phyloP scores from a whole-genome alignment of 495 filamentous ascomycete species.

The Pyronema domesticum region DNA sequence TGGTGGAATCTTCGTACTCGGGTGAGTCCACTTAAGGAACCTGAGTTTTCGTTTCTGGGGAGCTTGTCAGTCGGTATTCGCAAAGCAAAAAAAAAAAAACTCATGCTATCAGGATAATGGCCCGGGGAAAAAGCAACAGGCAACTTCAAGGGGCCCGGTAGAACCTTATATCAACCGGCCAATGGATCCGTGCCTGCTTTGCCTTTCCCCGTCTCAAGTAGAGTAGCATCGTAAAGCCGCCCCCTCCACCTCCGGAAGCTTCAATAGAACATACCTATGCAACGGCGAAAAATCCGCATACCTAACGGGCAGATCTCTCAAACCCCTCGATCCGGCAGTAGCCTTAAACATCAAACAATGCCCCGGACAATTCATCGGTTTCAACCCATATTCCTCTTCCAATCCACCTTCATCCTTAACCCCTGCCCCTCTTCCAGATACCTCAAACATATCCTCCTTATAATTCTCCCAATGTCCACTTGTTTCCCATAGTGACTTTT shows the following conservation, averaged over 20 bases:
- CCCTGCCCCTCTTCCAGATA: constrained; percentile 45
- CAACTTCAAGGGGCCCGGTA: background rate
- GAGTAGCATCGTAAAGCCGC: too few species aligned
- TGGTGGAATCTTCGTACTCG: constrained; percentile 87
- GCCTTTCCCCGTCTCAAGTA: too few species aligned
- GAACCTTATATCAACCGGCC: background rate
- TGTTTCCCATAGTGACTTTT: constrained; percentile 70
- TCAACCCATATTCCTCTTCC: constrained; percentile 69
- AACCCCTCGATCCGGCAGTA: constrained; percentile 47
- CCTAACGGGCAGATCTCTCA: constrained; percentile 68
- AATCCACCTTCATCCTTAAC: constrained; percentile 35
- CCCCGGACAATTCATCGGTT: constrained; percentile 94
- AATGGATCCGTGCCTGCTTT: too few species aligned
- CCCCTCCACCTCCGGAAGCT: background rate
- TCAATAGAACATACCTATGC: constrained; percentile 30
- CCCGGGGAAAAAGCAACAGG: background rate
- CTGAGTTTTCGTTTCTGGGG: constrained; percentile 68
- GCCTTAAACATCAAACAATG: constrained; percentile 71
- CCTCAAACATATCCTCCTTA: constrained; percentile 86
- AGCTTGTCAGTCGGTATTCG: background rate
- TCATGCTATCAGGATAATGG: background rate
- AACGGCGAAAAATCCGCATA: constrained; percentile 87
- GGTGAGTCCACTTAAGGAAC: constrained; percentile 69
- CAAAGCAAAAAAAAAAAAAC: background rate
- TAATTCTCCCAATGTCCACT: constrained; percentile 91